Evolutionary conservation across 164 flowering plant species (phyloP), one percentile per base, ranked within the genome.

Genomic region (Malania oleifera): DNA sequence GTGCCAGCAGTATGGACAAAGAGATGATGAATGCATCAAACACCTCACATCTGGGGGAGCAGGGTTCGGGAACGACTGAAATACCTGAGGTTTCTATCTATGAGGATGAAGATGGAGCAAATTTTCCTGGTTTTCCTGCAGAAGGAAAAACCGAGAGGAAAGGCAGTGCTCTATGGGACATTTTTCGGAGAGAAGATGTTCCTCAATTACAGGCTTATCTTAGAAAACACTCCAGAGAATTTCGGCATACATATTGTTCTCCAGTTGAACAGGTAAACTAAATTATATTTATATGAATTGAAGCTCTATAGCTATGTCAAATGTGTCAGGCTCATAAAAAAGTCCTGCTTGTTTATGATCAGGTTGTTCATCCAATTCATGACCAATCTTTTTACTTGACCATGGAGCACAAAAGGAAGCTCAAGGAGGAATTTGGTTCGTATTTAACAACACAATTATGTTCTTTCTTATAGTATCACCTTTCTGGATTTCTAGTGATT

Each of bases 351-450:
- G 51, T 50, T 6, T 13, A 2, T 66, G 24, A 24, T 51, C 44
- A 90, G 97, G 89, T 91, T 27, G 51, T 66, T 54, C 91, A 91
- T 74, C 96, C 97, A 14, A 84, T 91, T 58, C 97, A 86, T 63
- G 96, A 87, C 57, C 96, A 91, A 61, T 41, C 68, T 23, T 91
- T 87, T 59, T 91, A 82, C 68, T 64, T 91, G 31, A 83, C 76
- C 37, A 28, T 55, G 45, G 86, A 82, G 63, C 96, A 91, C 64
- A 91, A 91, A 60, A 73, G 57, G 65, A 84, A 71, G 72, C 76
- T 91, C 29, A 91, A 91, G 78, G 86, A 81, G 39, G 97, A 91
- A 74, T 86, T 23, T 62, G 93, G 97, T 85, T 0, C 45, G 81
- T 67, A 27, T 9, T 9, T 17, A 35, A 14, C 7, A 26, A 15